Evolutionary conservation across 2,329 filamentous ascomycete genomes (phyloP).

Genomic region (Rhynchosporium agropyri): DNA sequence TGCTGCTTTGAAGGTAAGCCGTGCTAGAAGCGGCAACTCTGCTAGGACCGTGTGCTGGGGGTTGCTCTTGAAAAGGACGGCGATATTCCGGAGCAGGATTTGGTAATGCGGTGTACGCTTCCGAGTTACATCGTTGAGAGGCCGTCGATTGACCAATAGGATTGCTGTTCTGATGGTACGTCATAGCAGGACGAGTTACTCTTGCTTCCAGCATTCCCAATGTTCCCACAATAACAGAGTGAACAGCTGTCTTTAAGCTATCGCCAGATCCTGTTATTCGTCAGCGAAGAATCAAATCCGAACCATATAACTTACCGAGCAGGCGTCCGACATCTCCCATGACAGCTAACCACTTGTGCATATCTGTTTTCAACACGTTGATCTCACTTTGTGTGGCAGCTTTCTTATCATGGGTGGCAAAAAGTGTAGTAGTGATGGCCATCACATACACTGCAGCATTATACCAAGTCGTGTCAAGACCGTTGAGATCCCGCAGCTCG

Average conservation of each 20-base stretch:
- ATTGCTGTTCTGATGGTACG: constrained; percentile 28
- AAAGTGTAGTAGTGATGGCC: constrained; percentile 73
- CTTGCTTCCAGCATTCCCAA: constrained; percentile 49
- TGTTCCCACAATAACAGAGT: constrained; percentile 51
- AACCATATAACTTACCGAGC: constrained; percentile 57
- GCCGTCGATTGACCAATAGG: constrained; percentile 21
- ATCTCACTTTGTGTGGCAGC: constrained; percentile 62
- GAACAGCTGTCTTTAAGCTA: constrained; percentile 51
- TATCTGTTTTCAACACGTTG: constrained; percentile 63
- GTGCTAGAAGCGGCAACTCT: too few species aligned
- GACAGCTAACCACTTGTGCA: constrained; percentile 69
- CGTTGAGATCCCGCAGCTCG: constrained; percentile 64
- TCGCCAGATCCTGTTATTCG: constrained; percentile 48
- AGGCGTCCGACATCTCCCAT: constrained; percentile 67
- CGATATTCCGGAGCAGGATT: constrained; percentile 26
- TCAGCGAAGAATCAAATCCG: background rate
- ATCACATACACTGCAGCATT: constrained; percentile 72
- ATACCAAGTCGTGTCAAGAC: constrained; percentile 78
- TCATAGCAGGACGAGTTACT: constrained; percentile 45
- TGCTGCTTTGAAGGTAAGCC: too few species aligned
- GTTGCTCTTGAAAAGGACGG: constrained; percentile 16
- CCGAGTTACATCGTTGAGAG: constrained; percentile 9
- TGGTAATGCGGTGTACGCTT: constrained; percentile 18
- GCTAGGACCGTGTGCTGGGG: too few species aligned
- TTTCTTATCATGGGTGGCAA: constrained; percentile 68